Conservation (phyloP, 2,329 filamentous ascomycete genomes). For the Aspergillus proliferans region DNA sequence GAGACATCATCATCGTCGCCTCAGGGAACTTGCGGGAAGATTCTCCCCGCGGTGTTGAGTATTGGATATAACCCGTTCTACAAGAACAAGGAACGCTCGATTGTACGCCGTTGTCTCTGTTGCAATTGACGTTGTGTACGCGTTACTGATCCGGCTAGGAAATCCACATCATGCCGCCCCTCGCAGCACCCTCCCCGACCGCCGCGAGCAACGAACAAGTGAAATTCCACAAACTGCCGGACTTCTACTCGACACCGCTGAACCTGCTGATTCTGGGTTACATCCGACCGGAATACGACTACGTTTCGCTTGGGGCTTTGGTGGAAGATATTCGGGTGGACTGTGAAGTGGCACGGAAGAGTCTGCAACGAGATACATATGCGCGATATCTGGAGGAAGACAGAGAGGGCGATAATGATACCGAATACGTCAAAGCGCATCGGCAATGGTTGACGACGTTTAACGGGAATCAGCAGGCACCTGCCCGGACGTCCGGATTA, state of each 20-base stretch:
- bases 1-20: not conserved
- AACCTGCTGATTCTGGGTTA: constrained; percentile 77
- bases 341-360: constrained; percentile 72
- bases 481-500: not conserved
- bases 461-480: not conserved
- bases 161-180: constrained; percentile 78
- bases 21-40: constrained; percentile 14
- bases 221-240: constrained; percentile 43
- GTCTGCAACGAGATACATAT: constrained; percentile 63
- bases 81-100: constrained; percentile 78
- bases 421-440: constrained; percentile 24
- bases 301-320: constrained; percentile 73
- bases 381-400: constrained; percentile 32
- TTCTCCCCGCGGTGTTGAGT: constrained; percentile 86
- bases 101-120: constrained; percentile 41
- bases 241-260: constrained; percentile 82
- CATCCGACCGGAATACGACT: constrained; percentile 84
- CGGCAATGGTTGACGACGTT: constrained; percentile 33
- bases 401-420: constrained; percentile 23
- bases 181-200: constrained; percentile 43
- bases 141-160: constrained; percentile 42
- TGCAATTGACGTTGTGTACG: not conserved
- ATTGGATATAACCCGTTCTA: constrained; percentile 98
- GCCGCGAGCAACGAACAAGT: constrained; percentile 15
- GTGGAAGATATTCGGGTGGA: constrained; percentile 84